Evolutionary conservation across 768 basidiomycete genomes (phyloP), one percentile per base, ranked within the genome.

Genomic region (Tulasnella sp.): DNA sequence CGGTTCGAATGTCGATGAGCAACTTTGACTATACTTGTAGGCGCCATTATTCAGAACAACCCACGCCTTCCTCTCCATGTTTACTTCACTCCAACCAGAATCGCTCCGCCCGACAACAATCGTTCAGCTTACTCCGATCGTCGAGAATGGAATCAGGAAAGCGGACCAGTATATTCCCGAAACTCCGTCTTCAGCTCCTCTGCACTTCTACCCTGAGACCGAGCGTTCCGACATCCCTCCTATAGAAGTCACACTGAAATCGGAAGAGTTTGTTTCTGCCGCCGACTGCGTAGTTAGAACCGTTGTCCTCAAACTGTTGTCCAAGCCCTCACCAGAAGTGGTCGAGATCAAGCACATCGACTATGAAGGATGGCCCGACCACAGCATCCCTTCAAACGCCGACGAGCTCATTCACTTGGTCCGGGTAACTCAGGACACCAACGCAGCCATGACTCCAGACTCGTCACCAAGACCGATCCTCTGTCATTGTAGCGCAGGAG

Each of bases 401-500:
- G 52, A 71, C 34, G 48, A 80, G 38, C 73, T 80, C 68, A 40
- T 58, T 18, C 39, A 39, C 34, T 38, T 80, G 18, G 79, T 74
- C n/a, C 75, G 58, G 36, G 48, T 75, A 3, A 74, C 31, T 16
- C 34, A 76, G 27, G 74, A 75, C 6, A 56, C 75, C 36, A 75
- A 76, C 74, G 75, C 44, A 46, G 19, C 74, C 1, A 21, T 36
- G 9, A 56, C 44, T 79, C 24, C 44, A 34, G n/a, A 34, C 76
- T 74, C 34, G 19, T 19, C 19, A 24, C 91, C 92, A 81, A 92
- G 93, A n/a, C 94, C 94, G 0, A 89, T 93, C 81, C 89, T 96
- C 82, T 89, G 94, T 40, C 90, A 93, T 81, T 97, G 95, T 83
- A 95, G 94, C 39, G 95, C 96, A 0, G 95, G 95, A 5, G 88